These are phyloP conservation scores for Ophiostoma perfectum DNA, from an alignment of 2,329 filamentous ascomycete species.

Conservation along the genomic window DNA sequence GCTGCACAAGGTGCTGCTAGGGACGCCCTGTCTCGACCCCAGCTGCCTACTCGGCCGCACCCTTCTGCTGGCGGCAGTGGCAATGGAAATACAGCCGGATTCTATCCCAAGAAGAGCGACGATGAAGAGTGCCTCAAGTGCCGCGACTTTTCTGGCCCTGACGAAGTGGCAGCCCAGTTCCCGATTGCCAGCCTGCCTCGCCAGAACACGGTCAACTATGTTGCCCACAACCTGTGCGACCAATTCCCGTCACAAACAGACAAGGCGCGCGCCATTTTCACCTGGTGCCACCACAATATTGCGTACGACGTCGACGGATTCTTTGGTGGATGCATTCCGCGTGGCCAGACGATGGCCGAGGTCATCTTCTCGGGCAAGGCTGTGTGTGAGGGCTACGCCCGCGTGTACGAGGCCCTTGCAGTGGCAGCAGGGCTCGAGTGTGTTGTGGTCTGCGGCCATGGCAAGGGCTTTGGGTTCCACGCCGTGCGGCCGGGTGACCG, in stretches of 20 bases:
- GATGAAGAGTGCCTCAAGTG: constrained; percentile 65
- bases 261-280: constrained; percentile 86
- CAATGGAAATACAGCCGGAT: background rate
- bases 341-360: constrained; percentile 59
- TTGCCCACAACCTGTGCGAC: constrained; percentile 71
- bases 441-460: constrained; percentile 68
- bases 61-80: constrained; percentile 17
- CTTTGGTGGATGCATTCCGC: constrained; percentile 63
- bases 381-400: constrained; percentile 88
- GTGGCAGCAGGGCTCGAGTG: constrained; percentile 73
- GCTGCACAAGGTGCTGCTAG: constrained; percentile 25
- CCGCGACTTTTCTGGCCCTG: constrained; percentile 79
- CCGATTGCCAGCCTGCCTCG: constrained; percentile 65
- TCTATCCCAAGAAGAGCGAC: constrained; percentile 19
- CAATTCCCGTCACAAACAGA: constrained; percentile 79
- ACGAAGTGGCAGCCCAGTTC: constrained; percentile 70
- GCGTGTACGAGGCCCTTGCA: constrained; percentile 73
- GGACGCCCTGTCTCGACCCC: background rate
- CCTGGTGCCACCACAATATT: constrained; percentile 93
- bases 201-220: constrained; percentile 60
- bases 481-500: constrained; percentile 58
- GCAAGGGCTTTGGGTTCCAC: constrained; percentile 76
- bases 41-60: constrained; percentile 26
- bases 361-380: constrained; percentile 73
- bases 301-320: constrained; percentile 76